Evolutionary conservation across 257 asterid genomes (phyloP), one percentile per base, ranked within the genome.

Genomic region (Solanum okadae): DNA sequence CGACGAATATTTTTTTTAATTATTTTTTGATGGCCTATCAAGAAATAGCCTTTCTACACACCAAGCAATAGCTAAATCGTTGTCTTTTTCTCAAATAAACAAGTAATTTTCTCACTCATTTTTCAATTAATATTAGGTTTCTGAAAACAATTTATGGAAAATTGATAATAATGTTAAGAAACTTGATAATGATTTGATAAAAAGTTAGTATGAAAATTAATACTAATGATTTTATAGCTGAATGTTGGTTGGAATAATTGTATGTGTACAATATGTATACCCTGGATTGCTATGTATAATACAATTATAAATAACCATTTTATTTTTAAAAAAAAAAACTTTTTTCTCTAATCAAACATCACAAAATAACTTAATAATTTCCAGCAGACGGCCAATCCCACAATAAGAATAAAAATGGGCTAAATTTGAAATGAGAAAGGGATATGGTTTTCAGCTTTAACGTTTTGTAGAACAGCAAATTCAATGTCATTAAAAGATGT

Each of bases 1-100:
- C 96, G 95, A 93, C 98, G 96, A 38, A 38, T 9, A 9, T 38
- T 38, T 38, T 38, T 38, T 38, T 8, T 2, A 38, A 40, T 37
- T 37, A 7, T 37, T 37, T 37, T 40, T 40, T 40, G 13, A 44
- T 44, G 52, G 52, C 5, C 5, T 44, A 44, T 44, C 52, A 4
- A 4, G 56, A 13, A 46, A 46, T 46, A 46, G 5, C 6, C 7
- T 46, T 46, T 46, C 5, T 46, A 46, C 56, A 12, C 56, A 13
- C 56, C 56, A 46, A 44, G 52, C 1, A 1, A 44, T 44, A 44
- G 59, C 59, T 46, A 46, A 56, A 20, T 20, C 4, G 65, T 8
- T 7, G 1, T 8, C 10, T 59, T 20, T 7, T 3, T 56, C 67
- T 56, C 25, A 0, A 56, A 56, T 56, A 59, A 59, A 59, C 27